These are phyloP conservation scores for Cladorrhinum samala DNA, from an alignment of 495 filamentous ascomycete species.

Conservation along the genomic window DNA sequence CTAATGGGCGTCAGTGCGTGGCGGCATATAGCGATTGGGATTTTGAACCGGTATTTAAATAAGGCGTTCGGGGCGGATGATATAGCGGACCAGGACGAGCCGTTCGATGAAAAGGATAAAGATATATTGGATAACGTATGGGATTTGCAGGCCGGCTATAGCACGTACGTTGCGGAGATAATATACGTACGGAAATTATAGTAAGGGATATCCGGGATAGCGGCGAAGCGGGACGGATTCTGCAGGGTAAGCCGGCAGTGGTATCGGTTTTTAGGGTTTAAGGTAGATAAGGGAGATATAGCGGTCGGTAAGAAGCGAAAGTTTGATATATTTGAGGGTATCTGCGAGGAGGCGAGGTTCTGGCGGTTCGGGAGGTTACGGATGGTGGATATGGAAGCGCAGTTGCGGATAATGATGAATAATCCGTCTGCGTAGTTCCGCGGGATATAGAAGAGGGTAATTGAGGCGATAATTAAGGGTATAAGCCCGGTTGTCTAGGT, in stretches of 20 bases:
- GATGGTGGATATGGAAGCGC: background rate
- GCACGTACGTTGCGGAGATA: background rate
- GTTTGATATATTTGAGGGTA: too few relatives aligned
- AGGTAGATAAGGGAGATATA: background rate
- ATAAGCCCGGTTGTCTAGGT: background rate
- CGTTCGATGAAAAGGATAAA: background rate
- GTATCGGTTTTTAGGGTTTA: background rate
- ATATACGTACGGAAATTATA: background rate
- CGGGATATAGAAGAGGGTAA: background rate
- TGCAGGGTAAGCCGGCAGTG: background rate
- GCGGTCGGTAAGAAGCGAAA: background rate
- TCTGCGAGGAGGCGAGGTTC: background rate
- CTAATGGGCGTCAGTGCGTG: background rate
- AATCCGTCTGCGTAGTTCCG: background rate
- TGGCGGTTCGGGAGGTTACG: background rate
- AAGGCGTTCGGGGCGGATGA: background rate
- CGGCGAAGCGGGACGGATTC: background rate
- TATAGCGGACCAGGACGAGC: background rate
- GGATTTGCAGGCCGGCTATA: background rate
- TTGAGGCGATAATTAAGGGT: background rate
- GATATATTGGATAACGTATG: background rate
- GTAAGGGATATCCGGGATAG: background rate
- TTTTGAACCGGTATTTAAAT: background rate
- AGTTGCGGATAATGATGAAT: background rate
- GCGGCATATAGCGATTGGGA: background rate